Evolutionary conservation across 1,284 basidiomycete species (phyloP).

Genomic region (Ceratobasidium sp.): DNA sequence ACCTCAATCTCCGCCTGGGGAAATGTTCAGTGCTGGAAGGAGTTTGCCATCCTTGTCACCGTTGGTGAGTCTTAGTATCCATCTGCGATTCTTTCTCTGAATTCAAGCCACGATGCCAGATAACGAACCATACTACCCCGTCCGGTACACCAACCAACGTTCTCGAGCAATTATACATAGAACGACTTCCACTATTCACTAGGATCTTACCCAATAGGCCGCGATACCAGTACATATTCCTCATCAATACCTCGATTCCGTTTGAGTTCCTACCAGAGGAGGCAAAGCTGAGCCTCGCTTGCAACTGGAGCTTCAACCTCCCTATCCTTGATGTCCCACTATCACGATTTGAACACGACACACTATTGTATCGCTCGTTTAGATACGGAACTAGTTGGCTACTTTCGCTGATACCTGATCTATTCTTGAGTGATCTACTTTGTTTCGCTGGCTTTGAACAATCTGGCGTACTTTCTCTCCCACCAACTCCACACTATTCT

Average conservation of each 20-base stretch:
- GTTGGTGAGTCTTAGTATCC: background rate
- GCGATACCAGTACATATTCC: conserved; percentile 23
- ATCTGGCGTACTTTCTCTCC: background rate
- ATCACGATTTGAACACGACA: conserved; percentile 45
- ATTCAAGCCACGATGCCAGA: background rate
- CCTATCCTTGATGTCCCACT: conserved; percentile 19
- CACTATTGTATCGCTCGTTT: conserved; percentile 65
- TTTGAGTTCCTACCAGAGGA: background rate
- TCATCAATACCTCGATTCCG: conserved; percentile 10
- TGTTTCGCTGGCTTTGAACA: background rate
- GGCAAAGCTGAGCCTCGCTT: background rate
- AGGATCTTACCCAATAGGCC: background rate
- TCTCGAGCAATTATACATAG: conserved; percentile 9
- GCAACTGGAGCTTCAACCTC: conserved; percentile 22
- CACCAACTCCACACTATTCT: conserved; percentile 62
- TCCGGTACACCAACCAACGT: background rate
- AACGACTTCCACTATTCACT: conserved; percentile 2
- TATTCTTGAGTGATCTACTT: conserved; percentile 63
- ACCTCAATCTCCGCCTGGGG: background rate
- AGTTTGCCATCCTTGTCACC: background rate
- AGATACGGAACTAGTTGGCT: conserved; percentile 71
- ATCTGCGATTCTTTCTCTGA: background rate
- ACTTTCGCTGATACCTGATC: conserved; percentile 57
- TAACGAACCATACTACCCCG: background rate
- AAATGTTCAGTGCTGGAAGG: background rate